These are phyloP conservation scores for Neostapfia colusana DNA, from an alignment of 176 grass and related monocot species.

Conservation along the genomic window DNA sequence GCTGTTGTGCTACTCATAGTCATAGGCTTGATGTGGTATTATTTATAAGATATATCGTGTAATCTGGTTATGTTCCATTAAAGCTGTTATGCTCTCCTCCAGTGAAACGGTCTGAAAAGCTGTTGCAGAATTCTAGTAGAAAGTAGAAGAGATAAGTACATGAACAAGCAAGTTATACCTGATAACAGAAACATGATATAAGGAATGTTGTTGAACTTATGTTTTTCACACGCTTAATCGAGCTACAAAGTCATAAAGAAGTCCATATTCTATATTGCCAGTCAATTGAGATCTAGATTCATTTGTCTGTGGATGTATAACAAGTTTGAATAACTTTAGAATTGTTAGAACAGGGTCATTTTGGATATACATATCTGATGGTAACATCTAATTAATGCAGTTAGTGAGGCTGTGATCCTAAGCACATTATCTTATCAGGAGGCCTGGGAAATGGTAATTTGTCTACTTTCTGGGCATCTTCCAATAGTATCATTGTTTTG, in stretches of 20 bases:
- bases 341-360: neutral
- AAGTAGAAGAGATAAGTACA: neutral
- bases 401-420: conserved; percentile 81
- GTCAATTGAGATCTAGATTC: neutral
- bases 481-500: neutral
- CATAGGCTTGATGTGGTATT: neutral
- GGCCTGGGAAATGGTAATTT: conserved; percentile 89
- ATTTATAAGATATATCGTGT: neutral
- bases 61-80: neutral
- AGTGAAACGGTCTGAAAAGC: neutral
- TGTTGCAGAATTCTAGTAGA: neutral
- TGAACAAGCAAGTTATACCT: neutral
- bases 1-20: neutral
- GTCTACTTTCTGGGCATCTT: conserved; percentile 19
- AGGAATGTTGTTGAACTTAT: neutral
- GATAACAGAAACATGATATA: neutral
- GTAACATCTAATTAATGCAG: conserved; percentile 44
- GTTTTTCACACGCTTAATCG: neutral
- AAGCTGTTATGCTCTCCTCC: neutral
- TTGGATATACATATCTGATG: conserved; percentile 18
- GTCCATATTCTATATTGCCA: neutral
- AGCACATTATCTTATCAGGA: conserved; percentile 79
- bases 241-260: neutral
- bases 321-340: neutral
- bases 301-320: neutral